A percentile compares a stretch with the other conserved stretches of the same genome.
Conservation (phyloP, 1,284 basidiomycete species). For the Malassezia psittaci region DNA sequence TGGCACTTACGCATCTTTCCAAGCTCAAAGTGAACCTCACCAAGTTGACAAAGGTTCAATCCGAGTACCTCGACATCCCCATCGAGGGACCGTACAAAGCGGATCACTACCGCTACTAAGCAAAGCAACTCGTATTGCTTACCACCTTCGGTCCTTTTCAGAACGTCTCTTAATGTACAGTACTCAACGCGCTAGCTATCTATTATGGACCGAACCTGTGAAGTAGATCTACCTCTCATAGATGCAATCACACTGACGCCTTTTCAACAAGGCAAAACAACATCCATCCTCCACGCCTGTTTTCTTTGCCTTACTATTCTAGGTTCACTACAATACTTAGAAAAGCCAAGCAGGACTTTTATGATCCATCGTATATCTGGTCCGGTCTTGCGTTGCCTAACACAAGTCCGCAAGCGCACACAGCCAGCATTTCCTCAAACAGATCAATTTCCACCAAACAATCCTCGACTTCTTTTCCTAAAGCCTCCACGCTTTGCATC, state of each 20-base stretch:
- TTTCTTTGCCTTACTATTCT: no score
- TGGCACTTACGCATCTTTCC: slow-evolving; percentile 83
- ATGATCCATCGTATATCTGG: no score
- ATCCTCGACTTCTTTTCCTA: not conserved
- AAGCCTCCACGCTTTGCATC: not conserved
- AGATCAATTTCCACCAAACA: not conserved
- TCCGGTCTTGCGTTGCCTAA: no score
- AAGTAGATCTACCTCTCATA: no score
- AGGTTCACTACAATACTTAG: no score
- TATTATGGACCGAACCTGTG: not conserved
- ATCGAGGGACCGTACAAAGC: slow-evolving; percentile 75
- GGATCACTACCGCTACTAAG: slow-evolving; percentile 48
- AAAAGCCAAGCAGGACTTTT: no score
- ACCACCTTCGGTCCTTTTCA: not conserved
- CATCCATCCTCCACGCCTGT: no score
- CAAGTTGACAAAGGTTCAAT: slow-evolving; percentile 64
- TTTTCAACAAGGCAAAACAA: slow-evolving; percentile 40
- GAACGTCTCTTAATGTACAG: slow-evolving; percentile 18
- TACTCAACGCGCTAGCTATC: slow-evolving; percentile 20
- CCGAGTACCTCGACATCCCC: slow-evolving; percentile 84
- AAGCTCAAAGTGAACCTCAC: slow-evolving; percentile 92
- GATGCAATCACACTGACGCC: slow-evolving; percentile 11
- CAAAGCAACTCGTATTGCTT: not conserved
- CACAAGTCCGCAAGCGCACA: no score
- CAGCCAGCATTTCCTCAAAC: not conserved